Conservation (phyloP, 2,329 filamentous ascomycete genomes). For the Aspergillus amoenus region DNA sequence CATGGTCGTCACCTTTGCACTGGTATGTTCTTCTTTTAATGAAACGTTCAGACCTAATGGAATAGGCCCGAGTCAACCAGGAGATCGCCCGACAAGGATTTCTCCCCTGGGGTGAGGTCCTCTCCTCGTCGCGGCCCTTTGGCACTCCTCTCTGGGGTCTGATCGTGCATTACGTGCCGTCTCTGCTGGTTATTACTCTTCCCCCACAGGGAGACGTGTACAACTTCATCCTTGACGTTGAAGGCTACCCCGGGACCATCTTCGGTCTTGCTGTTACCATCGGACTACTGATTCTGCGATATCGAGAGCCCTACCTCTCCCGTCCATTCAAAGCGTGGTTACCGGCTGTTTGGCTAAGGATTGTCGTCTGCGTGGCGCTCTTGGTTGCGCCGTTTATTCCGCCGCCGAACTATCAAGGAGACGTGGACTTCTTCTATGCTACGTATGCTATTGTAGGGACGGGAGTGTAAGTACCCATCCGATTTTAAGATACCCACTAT, state of each 20-base stretch:
- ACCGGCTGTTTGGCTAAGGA: slow-evolving; percentile 57
- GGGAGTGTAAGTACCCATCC: slow-evolving; percentile 39
- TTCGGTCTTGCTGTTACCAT: slow-evolving; percentile 57
- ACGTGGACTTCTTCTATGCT: slow-evolving; percentile 51
- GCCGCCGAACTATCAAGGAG: slow-evolving; percentile 49
- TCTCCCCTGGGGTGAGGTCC: slow-evolving; percentile 59
- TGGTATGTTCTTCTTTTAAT: slow-evolving; percentile 48
- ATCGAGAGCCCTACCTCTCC: slow-evolving; percentile 58
- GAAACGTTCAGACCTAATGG: slow-evolving; percentile 7
- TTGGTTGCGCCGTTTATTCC: slow-evolving; percentile 64
- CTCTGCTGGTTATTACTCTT: slow-evolving; percentile 63
- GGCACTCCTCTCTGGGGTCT: slow-evolving; percentile 67
- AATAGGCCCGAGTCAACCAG: slow-evolving; percentile 66
- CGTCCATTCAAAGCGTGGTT: slow-evolving; percentile 67
- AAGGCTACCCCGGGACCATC: slow-evolving; percentile 66
- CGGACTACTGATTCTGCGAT: slow-evolving; percentile 62
- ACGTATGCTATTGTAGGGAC: slow-evolving; percentile 55
- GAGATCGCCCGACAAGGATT: slow-evolving; percentile 72
- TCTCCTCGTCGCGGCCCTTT: slow-evolving; percentile 67
- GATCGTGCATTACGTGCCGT: slow-evolving; percentile 67
- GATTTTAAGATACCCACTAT: neutral
- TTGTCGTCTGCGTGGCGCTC: slow-evolving; percentile 55
- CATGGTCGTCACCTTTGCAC: slow-evolving; percentile 63
- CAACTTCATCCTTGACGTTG: slow-evolving; percentile 70
- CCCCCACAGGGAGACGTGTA: slow-evolving; percentile 67